Evolutionary conservation across 2,329 filamentous ascomycete species (phyloP).

Genomic region (Xylaria sp.): DNA sequence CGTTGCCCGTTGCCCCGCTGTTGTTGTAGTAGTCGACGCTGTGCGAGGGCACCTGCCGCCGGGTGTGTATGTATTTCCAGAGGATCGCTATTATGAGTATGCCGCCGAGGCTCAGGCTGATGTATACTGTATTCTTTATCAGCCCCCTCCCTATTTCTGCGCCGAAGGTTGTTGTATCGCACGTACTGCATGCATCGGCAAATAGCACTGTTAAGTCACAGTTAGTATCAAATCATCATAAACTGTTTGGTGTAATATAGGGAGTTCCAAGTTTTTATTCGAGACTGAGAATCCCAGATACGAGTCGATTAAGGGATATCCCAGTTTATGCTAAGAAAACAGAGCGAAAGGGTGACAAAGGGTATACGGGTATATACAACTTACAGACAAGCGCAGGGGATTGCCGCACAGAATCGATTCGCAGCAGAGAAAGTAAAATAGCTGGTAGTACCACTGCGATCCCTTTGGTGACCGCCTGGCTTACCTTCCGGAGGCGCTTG

Average conservation of each 20-base stretch:
- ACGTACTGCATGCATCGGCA: conserved; percentile 5
- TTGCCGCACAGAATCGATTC: neutral
- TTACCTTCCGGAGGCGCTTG: neutral
- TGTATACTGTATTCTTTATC: neutral
- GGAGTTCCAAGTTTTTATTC: neutral
- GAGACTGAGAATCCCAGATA: no score
- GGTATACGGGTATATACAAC: neutral
- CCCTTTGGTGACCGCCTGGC: neutral
- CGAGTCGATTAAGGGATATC: no score
- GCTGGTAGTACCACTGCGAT: conserved; percentile 1
- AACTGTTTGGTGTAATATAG: neutral
- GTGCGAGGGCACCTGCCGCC: neutral
- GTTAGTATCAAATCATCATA: neutral
- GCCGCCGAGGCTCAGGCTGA: neutral
- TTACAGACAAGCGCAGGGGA: neutral
- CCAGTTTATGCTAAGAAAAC: no score
- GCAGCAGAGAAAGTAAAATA: conserved; percentile 1
- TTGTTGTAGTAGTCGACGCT: neutral
- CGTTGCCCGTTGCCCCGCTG: neutral
- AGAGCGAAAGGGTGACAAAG: no score
- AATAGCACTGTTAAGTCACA: neutral
- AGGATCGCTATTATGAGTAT: neutral
- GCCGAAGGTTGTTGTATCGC: neutral
- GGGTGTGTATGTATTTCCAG: neutral
- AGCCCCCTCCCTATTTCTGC: neutral